Base-by-base conservation (phyloP, 768 basidiomycete species). In the Boletus subcaerulescens region DNA sequence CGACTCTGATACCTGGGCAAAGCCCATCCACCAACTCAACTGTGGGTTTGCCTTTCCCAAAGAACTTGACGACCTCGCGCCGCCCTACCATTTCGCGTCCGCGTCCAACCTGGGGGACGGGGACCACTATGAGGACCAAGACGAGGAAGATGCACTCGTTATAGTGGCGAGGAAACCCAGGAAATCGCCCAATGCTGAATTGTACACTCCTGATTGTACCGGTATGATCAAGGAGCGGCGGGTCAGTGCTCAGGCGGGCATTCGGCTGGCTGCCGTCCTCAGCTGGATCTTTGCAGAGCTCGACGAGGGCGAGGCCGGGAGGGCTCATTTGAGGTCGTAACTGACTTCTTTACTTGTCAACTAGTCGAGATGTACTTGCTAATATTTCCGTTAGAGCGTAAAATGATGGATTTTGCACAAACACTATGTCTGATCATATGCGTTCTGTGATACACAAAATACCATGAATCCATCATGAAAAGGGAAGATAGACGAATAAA, bases 221-320 rank as follows among this genome's bases (percentile, higher is more conserved):
- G 91, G 89, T 1, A 72, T 73, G 38, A 84, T 98, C 60, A 76
- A 75, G 56, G 71, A 83, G 22, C 72, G 81, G 55, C 84, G 86
- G 79, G 71, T 93, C 33, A 61, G 98, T 3, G 93, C 90, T 0
- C 88, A 88, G 74, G 93, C 75, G 0, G 95, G 93, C n/a, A n/a
- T n/a, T 31, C 78, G 95, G 22, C 83, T 96, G 22, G 95, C 94
- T 2, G 91, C 84, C 0, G 71, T 90, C 12, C 71, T 98, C 59
- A 97, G 96, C 63, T n/a, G n/a, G n/a, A n/a, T n/a, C n/a, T n/a
- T n/a, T n/a, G n/a, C n/a, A 20, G 68, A 43, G 3, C 45, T 50
- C 5, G 56, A 43, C 4, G 46, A 45, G 20, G 24, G 24, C 24
- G 24, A 24, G 24, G 6, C 17, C 15, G 22, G 20, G 33, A 17